Conservation (phyloP, 306 rosid genomes). For the Hippophae rhamnoides region DNA sequence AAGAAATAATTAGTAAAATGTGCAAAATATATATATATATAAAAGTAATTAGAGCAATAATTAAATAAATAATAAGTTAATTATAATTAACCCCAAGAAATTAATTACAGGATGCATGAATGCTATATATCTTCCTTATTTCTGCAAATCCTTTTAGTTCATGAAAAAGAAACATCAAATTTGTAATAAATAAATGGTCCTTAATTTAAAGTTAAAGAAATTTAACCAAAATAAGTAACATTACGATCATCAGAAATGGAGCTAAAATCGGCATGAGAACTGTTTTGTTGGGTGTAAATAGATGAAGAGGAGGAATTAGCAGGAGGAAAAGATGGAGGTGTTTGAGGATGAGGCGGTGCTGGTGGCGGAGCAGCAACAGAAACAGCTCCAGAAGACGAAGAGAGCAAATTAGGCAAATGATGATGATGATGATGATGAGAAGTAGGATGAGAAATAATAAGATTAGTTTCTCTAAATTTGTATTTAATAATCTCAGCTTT, state of each 20-base stretch:
- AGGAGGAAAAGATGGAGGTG: conserved; percentile 21
- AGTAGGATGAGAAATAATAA: conserved; percentile 26
- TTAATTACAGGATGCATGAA: background rate
- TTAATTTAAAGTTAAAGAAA: conserved; percentile 5
- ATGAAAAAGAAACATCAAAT: conserved; percentile 20
- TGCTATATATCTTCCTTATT: conserved; percentile 13
- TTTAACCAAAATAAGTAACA: conserved; percentile 39
- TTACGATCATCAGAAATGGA: conserved; percentile 33
- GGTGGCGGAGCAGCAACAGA: conserved; percentile 47
- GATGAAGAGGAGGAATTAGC: conserved; percentile 44
- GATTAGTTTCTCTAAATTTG: conserved; percentile 62
- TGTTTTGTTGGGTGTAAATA: conserved; percentile 29
- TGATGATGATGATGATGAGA: conserved; percentile 15
- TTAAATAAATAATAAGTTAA: conserved; percentile 3
- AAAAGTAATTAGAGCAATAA: background rate
- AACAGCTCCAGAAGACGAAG: conserved; percentile 41
- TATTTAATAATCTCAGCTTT: conserved; percentile 72
- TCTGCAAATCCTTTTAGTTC: conserved; percentile 15
- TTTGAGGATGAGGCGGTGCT: conserved; percentile 24
- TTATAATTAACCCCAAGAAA: conserved; percentile 3
- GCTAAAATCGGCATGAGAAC: conserved; percentile 24
- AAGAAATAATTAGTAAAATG: too few relatives aligned
- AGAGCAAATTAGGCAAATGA: conserved; percentile 27
- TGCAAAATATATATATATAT: too few relatives aligned
- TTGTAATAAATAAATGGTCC: conserved; percentile 2